Conservation (phyloP, 2,329 filamentous ascomycete genomes). For the Penicillium palitans region DNA sequence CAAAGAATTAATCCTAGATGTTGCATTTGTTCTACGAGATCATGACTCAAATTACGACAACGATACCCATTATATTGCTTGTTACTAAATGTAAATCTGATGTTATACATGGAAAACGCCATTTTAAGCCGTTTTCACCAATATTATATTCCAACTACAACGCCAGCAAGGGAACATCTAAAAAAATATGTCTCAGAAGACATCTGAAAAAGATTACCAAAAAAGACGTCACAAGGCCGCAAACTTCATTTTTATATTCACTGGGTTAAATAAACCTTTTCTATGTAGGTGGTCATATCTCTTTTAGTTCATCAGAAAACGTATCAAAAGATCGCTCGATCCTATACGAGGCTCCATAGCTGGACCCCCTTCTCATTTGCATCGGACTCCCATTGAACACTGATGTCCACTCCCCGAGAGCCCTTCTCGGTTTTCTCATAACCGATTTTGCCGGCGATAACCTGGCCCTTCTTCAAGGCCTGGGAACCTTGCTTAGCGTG, state of each 20-base stretch:
- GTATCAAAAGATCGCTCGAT: slow-evolving; percentile 7
- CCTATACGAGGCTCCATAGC: slow-evolving; percentile 44
- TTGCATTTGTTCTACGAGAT: not conserved
- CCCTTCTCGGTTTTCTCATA: slow-evolving; percentile 71
- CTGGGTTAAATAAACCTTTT: not conserved
- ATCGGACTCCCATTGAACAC: slow-evolving; percentile 60
- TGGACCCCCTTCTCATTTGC: slow-evolving; percentile 44
- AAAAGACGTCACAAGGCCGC: too few relatives aligned
- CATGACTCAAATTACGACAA: not conserved
- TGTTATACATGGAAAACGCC: too few relatives aligned
- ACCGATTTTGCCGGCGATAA: slow-evolving; percentile 65
- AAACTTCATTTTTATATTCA: not conserved
- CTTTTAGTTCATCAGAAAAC: slow-evolving; percentile 13
- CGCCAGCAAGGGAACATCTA: too few relatives aligned
- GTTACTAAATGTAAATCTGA: not conserved
- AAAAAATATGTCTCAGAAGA: too few relatives aligned
- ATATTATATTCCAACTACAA: too few relatives aligned
- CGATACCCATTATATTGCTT: not conserved
- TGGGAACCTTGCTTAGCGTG: slow-evolving; percentile 32
- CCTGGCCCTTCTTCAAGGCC: slow-evolving; percentile 55
- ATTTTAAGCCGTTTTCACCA: too few relatives aligned
- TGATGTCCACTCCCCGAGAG: slow-evolving; percentile 67
- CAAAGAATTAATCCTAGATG: not conserved
- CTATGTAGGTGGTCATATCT: slow-evolving; percentile 9
- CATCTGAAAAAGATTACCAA: too few relatives aligned